Evolutionary conservation across 495 filamentous ascomycete species (phyloP).

Genomic region (Aspergillus nanangensis): DNA sequence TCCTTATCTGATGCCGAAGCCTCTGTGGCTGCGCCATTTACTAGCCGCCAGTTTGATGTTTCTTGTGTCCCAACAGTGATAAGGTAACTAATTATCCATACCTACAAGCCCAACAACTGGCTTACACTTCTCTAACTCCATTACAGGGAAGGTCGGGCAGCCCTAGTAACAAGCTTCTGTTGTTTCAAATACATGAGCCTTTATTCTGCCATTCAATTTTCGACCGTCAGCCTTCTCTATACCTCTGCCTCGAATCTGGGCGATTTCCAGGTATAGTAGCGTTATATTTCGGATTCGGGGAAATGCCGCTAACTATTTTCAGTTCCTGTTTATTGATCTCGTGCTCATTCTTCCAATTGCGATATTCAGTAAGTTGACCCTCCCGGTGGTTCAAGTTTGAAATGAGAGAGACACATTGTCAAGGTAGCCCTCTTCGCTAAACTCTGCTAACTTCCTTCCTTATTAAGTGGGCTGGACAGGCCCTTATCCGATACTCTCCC

Average conservation of each 20-base stretch:
- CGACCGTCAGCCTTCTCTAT: conserved; percentile 97
- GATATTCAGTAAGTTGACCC: conserved; percentile 72
- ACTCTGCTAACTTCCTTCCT: no score
- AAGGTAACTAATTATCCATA: conserved; percentile 36
- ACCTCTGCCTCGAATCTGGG: conserved; percentile 93
- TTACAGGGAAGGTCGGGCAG: conserved; percentile 91
- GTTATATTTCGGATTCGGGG: no score
- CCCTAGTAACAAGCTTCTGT: conserved; percentile 95
- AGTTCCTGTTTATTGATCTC: conserved; percentile 94
- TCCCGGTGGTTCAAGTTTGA: no score
- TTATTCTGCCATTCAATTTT: conserved; percentile 98
- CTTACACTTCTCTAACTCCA: no score
- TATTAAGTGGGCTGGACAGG: conserved; percentile 98
- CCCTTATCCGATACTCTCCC: conserved; percentile 70
- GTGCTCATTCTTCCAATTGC: conserved; percentile 91
- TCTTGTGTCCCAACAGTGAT: conserved; percentile 95
- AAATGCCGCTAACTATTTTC: conserved; percentile 8
- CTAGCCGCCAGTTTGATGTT: conserved; percentile 92
- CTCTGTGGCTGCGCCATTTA: conserved; percentile 96
- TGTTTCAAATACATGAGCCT: conserved; percentile 99
- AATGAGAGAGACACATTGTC: no score
- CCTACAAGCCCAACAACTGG: background rate
- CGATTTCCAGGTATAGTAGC: conserved; percentile 95
- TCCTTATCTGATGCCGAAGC: conserved; percentile 97
- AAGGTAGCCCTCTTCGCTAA: no score